Conservation (phyloP, 306 rosid species). For the Adenanthera pavonina region DNA sequence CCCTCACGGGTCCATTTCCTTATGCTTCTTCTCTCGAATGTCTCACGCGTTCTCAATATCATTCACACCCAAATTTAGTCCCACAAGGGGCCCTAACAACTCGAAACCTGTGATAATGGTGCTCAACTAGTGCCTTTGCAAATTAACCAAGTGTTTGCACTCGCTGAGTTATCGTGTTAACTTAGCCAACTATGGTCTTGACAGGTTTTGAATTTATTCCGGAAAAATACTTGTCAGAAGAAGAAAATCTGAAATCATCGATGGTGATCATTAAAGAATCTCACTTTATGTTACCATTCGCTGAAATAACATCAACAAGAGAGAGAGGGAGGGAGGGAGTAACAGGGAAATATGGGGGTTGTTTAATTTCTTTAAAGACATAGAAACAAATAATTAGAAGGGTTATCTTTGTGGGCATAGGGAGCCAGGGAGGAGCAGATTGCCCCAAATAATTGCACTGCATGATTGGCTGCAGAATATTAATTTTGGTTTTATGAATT, state of each 20-base stretch:
- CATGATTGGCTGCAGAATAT: constrained; percentile 42
- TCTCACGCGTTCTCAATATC: constrained; percentile 32
- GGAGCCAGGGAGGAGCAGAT: constrained; percentile 1
- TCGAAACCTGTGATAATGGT: constrained; percentile 32
- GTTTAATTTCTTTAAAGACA: background rate
- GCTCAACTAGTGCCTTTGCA: background rate
- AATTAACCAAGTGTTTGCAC: constrained; percentile 6
- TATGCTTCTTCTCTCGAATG: constrained; percentile 39
- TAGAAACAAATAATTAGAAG: background rate
- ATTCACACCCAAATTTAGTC: constrained; percentile 9
- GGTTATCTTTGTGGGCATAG: constrained; percentile 23
- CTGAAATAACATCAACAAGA: background rate
- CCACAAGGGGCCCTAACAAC: constrained; percentile 41
- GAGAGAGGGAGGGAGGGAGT: background rate
- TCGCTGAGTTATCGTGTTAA: background rate
- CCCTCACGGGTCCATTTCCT: constrained; percentile 51
- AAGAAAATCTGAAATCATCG: background rate
- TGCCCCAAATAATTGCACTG: constrained; percentile 31
- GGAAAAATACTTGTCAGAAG: background rate
- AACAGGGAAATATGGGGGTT: background rate
- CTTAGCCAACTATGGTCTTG: background rate
- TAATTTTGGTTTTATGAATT: constrained; percentile 35
- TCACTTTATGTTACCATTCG: background rate
- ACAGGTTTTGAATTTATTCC: background rate
- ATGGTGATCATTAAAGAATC: background rate